These are phyloP conservation scores for Pulveroboletus frians DNA, from an alignment of 768 basidiomycete species.

Conservation along the genomic window DNA sequence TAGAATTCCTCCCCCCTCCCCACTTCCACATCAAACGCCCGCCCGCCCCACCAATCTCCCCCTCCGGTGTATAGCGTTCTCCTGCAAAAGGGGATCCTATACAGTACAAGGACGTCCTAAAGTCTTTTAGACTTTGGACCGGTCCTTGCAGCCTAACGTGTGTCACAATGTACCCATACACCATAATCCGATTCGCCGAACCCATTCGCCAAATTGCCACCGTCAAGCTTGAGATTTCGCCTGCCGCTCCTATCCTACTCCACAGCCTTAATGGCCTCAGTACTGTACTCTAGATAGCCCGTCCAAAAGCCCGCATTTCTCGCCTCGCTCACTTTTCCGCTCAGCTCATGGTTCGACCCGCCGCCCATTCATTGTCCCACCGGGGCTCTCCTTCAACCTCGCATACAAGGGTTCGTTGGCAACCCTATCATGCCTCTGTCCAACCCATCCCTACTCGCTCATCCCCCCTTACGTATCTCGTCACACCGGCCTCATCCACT, in stretches of 20 bases:
- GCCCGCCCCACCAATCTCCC: neutral
- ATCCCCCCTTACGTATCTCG: conserved; percentile 39
- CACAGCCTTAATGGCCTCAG: conserved; percentile 31
- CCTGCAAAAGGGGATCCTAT: conserved; percentile 17
- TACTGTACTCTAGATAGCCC: conserved; percentile 34
- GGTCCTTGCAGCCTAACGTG: conserved; percentile 22
- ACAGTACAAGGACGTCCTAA: conserved; percentile 38
- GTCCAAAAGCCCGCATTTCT: conserved; percentile 12
- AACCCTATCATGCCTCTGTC: conserved; percentile 59
- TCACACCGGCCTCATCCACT: conserved; percentile 56
- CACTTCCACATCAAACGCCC: neutral
- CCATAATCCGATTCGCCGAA: conserved; percentile 23
- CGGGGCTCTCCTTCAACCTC: conserved; percentile 61
- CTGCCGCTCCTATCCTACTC: conserved; percentile 14
- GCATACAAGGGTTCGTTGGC: conserved; percentile 72
- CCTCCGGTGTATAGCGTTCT: conserved; percentile 20
- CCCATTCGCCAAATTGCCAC: conserved; percentile 18
- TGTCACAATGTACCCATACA: conserved; percentile 38
- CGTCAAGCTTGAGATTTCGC: conserved; percentile 10
- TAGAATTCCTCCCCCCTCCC: conserved; percentile 8
- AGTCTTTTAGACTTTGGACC: conserved; percentile 36
- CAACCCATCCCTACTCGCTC: conserved; percentile 34
- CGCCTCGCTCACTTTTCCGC: conserved; percentile 1
- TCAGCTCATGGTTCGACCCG: conserved; percentile 31
- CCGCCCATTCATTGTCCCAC: conserved; percentile 56